These are phyloP conservation scores for Atkinsonella texensis DNA, from an alignment of 2,329 filamentous ascomycete genomes.

Conservation along the genomic window DNA sequence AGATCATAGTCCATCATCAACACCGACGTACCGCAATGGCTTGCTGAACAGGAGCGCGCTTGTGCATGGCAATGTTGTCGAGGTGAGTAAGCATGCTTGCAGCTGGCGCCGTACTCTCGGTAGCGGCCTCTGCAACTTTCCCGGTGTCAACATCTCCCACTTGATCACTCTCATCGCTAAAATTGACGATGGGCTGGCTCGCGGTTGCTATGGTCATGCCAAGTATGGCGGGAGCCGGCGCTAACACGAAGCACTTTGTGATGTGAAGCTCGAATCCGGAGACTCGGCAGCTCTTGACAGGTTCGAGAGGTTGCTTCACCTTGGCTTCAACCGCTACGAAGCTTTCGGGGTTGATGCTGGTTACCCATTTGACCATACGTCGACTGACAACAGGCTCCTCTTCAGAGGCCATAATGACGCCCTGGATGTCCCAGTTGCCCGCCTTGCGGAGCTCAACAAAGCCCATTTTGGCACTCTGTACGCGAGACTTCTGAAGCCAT, in stretches of 20 bases:
- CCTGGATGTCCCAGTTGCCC: slow-evolving; percentile 63
- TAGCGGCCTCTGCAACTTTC: slow-evolving; percentile 28
- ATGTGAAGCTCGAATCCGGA: slow-evolving; percentile 78
- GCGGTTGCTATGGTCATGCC: slow-evolving; percentile 46
- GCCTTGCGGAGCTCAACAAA: slow-evolving; percentile 73
- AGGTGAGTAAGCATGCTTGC: slow-evolving; percentile 76
- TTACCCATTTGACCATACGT: slow-evolving; percentile 92
- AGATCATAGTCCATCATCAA: neutral
- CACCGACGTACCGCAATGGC: slow-evolving; percentile 58
- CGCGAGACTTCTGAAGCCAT: slow-evolving; percentile 28
- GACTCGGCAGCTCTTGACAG: slow-evolving; percentile 78
- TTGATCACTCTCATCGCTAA: slow-evolving; percentile 42
- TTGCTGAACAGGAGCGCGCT: slow-evolving; percentile 82
- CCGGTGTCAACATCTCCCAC: slow-evolving; percentile 16
- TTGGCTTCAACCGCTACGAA: slow-evolving; percentile 70
- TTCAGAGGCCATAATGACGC: slow-evolving; percentile 56
- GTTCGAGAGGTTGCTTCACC: slow-evolving; percentile 72
- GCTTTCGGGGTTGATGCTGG: slow-evolving; percentile 63
- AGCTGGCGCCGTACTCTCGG: slow-evolving; percentile 38
- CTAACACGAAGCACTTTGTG: slow-evolving; percentile 69
- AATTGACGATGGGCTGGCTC: slow-evolving; percentile 42
- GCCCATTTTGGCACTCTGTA: slow-evolving; percentile 56
- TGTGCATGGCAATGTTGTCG: slow-evolving; percentile 86
- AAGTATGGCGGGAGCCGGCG: slow-evolving; percentile 45
- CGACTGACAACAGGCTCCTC: slow-evolving; percentile 49